phyloP scores from a whole-genome alignment of 352 stramenopile genomes.

The Pythium aquatile region DNA sequence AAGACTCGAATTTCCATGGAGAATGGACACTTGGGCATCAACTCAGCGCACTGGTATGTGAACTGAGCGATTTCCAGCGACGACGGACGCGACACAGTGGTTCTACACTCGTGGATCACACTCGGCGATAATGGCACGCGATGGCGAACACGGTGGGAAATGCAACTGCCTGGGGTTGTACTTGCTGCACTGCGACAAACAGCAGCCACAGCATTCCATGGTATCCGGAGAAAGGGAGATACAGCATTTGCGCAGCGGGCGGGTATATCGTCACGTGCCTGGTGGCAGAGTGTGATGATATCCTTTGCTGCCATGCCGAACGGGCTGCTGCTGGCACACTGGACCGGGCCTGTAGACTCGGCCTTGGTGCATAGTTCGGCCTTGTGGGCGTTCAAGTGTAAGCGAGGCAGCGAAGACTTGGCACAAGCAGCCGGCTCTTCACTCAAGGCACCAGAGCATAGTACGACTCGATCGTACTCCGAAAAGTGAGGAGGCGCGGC shows the following conservation, averaged over 20 bases:
- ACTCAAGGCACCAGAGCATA: slow-evolving; percentile 42
- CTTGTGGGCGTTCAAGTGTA: neutral
- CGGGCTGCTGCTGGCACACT: slow-evolving; percentile 30
- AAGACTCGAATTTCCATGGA: slow-evolving; percentile 39
- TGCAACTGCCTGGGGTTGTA: slow-evolving; percentile 41
- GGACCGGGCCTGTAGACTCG: neutral
- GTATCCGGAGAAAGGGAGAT: slow-evolving; percentile 27
- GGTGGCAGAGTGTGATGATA: slow-evolving; percentile 40
- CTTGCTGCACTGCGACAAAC: slow-evolving; percentile 37
- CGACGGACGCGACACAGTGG: slow-evolving; percentile 23
- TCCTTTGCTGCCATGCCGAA: slow-evolving; percentile 40
- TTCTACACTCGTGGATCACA: slow-evolving; percentile 37
- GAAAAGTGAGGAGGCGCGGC: slow-evolving; percentile 34
- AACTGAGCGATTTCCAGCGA: slow-evolving; percentile 46
- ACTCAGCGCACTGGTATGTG: slow-evolving; percentile 42
- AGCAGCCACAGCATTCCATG: slow-evolving; percentile 30
- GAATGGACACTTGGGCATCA: slow-evolving; percentile 45
- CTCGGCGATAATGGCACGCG: slow-evolving; percentile 17
- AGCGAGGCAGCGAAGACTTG: slow-evolving; percentile 10
- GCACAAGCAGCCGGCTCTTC: slow-evolving; percentile 39
- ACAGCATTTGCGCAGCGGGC: slow-evolving; percentile 41
- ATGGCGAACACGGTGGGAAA: slow-evolving; percentile 37
- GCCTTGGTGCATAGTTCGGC: slow-evolving; percentile 17
- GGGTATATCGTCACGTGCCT: slow-evolving; percentile 29
- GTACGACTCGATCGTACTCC: slow-evolving; percentile 33